Conservation (phyloP, 148 eudicot genomes). For the Salicornia ramosissima region DNA sequence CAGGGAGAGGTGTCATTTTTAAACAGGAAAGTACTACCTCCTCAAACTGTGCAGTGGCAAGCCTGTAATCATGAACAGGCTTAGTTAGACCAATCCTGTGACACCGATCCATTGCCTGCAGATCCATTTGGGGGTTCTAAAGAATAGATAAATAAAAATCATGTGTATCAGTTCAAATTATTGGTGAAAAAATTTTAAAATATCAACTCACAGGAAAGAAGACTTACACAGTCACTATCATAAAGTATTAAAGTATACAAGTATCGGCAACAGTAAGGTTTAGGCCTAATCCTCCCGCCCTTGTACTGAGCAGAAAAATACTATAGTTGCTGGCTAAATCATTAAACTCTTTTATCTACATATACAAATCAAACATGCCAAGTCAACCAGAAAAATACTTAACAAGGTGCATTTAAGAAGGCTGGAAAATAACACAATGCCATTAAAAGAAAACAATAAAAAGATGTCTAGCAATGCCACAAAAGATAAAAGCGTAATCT, state of each 20-base stretch:
- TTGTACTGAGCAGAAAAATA: constrained; percentile 91
- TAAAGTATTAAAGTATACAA: constrained; percentile 93
- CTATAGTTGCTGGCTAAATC: constrained; percentile 55
- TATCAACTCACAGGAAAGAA: neutral
- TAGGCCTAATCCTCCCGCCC: constrained; percentile 98
- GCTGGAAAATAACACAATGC: neutral
- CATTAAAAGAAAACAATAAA: neutral
- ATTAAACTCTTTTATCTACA: constrained; percentile 86
- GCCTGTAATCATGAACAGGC: constrained; percentile 98
- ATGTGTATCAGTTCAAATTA: neutral
- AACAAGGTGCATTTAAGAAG: neutral
- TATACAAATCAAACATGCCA: constrained; percentile 1
- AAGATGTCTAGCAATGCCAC: neutral
- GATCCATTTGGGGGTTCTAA: constrained; percentile 98
- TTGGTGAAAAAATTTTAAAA: neutral
- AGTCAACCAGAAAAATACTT: neutral
- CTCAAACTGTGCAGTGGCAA: constrained; percentile 88
- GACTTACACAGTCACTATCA: constrained; percentile 92
- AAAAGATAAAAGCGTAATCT: neutral
- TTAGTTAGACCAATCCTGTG: constrained; percentile 98
- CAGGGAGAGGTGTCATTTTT: constrained; percentile 33
- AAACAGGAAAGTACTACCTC: constrained; percentile 54
- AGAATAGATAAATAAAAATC: constrained; percentile 21
- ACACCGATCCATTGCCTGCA: constrained; percentile 99
- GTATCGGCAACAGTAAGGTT: constrained; percentile 97